Conservation (phyloP, 257 asterid genomes). For the Handroanthus guayacan region DNA sequence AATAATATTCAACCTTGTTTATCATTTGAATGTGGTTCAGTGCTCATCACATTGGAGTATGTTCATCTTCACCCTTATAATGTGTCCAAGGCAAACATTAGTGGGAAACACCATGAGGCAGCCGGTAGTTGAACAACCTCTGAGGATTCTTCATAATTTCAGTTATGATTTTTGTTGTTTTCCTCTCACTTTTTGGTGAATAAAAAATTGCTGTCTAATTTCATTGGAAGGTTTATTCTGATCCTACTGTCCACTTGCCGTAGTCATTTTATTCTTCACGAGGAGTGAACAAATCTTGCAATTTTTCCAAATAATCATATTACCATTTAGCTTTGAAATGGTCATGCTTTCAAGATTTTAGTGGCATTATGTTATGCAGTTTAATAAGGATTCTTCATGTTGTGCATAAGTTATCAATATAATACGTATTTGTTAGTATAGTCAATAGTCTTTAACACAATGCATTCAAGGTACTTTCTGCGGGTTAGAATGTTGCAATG, state of each 20-base stretch:
- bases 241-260: neutral
- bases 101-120: neutral
- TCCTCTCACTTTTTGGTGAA: neutral
- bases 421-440: neutral
- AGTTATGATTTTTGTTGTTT: neutral
- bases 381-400: neutral
- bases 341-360: neutral
- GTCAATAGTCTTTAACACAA: neutral
- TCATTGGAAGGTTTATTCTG: neutral
- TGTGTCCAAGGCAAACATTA: neutral
- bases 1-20: neutral
- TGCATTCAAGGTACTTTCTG: slow-evolving; percentile 4
- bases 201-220: neutral
- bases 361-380: slow-evolving; percentile 2
- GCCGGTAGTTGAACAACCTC: neutral
- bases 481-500: neutral
- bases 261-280: neutral
- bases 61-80: neutral
- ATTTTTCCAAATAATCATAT: neutral
- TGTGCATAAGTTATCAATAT: neutral
- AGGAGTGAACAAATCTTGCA: neutral
- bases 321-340: slow-evolving; percentile 4
- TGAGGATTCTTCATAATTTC: neutral
- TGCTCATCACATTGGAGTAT: neutral
- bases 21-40: neutral